Evolutionary conservation across 2,329 filamentous ascomycete species (phyloP), one percentile per base, ranked within the genome.

Genomic region (Aspergillus vadensis): DNA sequence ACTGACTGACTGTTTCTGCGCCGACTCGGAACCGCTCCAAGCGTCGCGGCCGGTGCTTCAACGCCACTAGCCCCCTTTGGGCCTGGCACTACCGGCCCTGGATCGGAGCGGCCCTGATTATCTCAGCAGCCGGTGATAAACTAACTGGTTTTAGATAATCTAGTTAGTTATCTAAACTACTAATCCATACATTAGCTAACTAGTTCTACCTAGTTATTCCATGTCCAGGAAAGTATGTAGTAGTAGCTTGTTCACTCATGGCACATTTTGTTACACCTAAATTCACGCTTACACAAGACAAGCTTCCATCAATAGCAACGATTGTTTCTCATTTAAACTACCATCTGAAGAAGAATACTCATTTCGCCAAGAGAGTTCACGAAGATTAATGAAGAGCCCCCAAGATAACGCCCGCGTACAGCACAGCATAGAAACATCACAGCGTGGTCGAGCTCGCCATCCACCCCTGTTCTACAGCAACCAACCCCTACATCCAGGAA

Each of bases 401-500:
- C 49, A 57, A 51, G 50, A 61, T 52, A 70, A 70, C 68, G 67
- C 68, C 68, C 63, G 64, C 63, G 60, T 58, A 63, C 61, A 65
- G 55, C 55, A 55, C 27, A 55, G 39, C 27, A 44, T 27, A 55
- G 41, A 36, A 57, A 56, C 61, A 55, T 60, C 66, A 63, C 62
- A 64, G 61, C 61, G 53, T 57, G 49, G 55, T 57, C 57, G 53
- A 62, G 52, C 57, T 58, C 58, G 51, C 59, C 60, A 47, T 64
- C 39, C 59, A 57, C 59, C 55, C 61, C 58, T 55, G 17, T 60
- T 48, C 60, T 50, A 50, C 52, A 55, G 47, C 55, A 47, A 58
- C 57, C 59, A 52, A 61, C 52, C 54, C 60, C 32, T 56, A 49
- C 41, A 36, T 36, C 39, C 14, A 27, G 48, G 48, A 44, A 9